Evolutionary conservation across 2,329 filamentous ascomycete genomes (phyloP), one percentile per base, ranked within the genome.

Genomic region (Colletotrichum tropicicola): DNA sequence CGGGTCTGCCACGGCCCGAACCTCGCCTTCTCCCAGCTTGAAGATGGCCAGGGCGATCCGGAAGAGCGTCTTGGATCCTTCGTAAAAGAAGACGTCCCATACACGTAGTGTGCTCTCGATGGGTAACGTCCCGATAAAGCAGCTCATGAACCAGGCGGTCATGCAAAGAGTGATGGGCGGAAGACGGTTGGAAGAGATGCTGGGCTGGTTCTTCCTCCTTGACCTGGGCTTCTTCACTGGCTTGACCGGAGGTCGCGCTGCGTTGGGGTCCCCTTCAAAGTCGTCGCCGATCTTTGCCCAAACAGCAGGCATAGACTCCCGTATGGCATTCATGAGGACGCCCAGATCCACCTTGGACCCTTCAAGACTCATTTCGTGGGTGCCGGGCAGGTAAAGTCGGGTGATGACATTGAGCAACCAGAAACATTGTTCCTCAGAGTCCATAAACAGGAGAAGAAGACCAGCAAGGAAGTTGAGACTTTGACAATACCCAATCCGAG

Each of bases 81-180:
- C 95, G 77, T 97, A 97, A 76, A 98, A 97, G 74, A 98, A 94
- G 1, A 93, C 89, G 71, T 98, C 95, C 95, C 95, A 98, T 1
- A 98, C 93, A 7, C 95, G 91, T 17, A 98, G 85, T 0, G 94
- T 95, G 17, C 91, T 93, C 79, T 98, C 95, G 67, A 97, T 94
- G 2, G 95, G 95, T 17, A 98, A 82, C 0, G 93, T 97, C 56
- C 94, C 94, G 66, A 98, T 96, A 77, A 96, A 98, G 71, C 96
- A 92, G 51, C 92, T 97, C 95, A 98, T 98, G 77, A 98, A 97
- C 95, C 95, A 98, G 4, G 94, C 92, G 9, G 94, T 97, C 77
- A 96, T 93, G 70, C 94, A 97, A 5, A 98, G 85, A 0, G 93
- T 96, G 69, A 98, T 95, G 12, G 95, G 94, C 0, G 95, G 95